Evolutionary conservation across 345 rosid genomes (phyloP).

Genomic region (Iberis pinnata): DNA sequence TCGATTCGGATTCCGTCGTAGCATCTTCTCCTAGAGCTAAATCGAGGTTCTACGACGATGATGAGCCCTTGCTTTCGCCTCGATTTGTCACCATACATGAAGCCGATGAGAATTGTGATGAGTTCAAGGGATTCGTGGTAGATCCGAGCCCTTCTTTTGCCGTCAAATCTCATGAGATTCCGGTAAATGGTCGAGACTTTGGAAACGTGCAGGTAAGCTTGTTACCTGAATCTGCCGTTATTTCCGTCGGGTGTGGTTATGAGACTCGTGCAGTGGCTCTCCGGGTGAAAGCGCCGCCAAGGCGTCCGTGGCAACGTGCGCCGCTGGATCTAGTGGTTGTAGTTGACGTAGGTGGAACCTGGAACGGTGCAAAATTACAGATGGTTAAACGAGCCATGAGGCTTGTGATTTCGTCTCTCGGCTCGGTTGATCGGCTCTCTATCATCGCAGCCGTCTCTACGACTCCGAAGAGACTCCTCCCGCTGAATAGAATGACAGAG

Average conservation of each 20-base stretch:
- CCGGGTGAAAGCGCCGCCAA: slow-evolving; percentile 50
- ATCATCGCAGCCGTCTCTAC: slow-evolving; percentile 50
- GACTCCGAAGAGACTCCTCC: slow-evolving; percentile 49
- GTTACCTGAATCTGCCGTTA: slow-evolving; percentile 56
- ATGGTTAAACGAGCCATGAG: slow-evolving; percentile 71
- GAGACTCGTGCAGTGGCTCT: slow-evolving; percentile 62
- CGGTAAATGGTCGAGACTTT: slow-evolving; percentile 31
- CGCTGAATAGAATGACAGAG: slow-evolving; percentile 71
- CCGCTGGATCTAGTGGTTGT: slow-evolving; percentile 76
- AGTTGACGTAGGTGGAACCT: slow-evolving; percentile 54
- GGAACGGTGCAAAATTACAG: slow-evolving; percentile 49
- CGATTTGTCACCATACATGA: slow-evolving; percentile 62
- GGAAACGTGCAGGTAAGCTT: slow-evolving; percentile 50
- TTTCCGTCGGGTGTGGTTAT: slow-evolving; percentile 49
- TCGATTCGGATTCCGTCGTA: no score
- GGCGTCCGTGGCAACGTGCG: slow-evolving; percentile 38
- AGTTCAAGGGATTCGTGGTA: slow-evolving; percentile 72
- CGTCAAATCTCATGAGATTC: slow-evolving; percentile 40
- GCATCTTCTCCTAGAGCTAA: slow-evolving; percentile 35
- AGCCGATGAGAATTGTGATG: slow-evolving; percentile 47
- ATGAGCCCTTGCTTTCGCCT: slow-evolving; percentile 63
- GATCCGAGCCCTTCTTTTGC: slow-evolving; percentile 38
- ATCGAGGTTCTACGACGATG: slow-evolving; percentile 62
- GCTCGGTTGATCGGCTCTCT: slow-evolving; percentile 64
- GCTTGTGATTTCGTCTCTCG: slow-evolving; percentile 54